Percentiles rank a stretch among this genome's conserved stretches.
These are phyloP conservation scores for Colletotrichum lini DNA, from an alignment of 2,329 filamentous ascomycete species.

Conservation along the genomic window DNA sequence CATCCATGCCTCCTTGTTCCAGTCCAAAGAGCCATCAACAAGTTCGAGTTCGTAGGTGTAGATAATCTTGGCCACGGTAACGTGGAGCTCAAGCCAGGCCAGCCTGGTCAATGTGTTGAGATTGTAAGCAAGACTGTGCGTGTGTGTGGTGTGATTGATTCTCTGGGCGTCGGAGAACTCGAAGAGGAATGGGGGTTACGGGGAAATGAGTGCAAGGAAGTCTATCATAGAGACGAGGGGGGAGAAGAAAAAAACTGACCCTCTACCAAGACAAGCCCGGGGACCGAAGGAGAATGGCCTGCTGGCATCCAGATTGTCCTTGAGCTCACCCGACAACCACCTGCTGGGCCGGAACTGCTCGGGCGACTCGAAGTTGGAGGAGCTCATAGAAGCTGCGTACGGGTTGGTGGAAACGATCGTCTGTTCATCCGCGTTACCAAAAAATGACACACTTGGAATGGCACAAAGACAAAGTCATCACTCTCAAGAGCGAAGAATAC, in stretches of 20 bases:
- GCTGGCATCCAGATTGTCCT: slow-evolving; percentile 12
- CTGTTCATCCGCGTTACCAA: neutral
- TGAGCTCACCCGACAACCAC: neutral
- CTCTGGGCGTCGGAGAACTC: neutral
- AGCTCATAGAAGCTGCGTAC: slow-evolving; percentile 9
- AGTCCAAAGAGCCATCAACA: slow-evolving; percentile 2
- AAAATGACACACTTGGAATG: no score
- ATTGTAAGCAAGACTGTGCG: neutral
- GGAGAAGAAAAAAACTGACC: neutral
- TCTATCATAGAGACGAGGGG: no score
- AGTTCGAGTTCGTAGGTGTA: slow-evolving; percentile 1
- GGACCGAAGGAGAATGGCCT: slow-evolving; percentile 16
- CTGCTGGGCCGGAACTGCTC: slow-evolving; percentile 4
- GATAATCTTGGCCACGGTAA: neutral
- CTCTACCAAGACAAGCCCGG: neutral
- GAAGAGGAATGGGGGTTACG: neutral
- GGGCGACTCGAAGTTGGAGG: neutral
- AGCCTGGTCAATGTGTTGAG: neutral
- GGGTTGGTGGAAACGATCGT: slow-evolving; percentile 6
- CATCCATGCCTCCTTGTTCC: slow-evolving; percentile 10
- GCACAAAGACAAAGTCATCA: neutral
- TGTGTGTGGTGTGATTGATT: neutral
- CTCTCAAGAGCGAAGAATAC: neutral
- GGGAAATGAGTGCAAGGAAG: neutral
- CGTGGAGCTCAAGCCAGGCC: slow-evolving; percentile 13